Evolutionary conservation across 345 rosid species (phyloP).

Genomic region (Populus deltoides): DNA sequence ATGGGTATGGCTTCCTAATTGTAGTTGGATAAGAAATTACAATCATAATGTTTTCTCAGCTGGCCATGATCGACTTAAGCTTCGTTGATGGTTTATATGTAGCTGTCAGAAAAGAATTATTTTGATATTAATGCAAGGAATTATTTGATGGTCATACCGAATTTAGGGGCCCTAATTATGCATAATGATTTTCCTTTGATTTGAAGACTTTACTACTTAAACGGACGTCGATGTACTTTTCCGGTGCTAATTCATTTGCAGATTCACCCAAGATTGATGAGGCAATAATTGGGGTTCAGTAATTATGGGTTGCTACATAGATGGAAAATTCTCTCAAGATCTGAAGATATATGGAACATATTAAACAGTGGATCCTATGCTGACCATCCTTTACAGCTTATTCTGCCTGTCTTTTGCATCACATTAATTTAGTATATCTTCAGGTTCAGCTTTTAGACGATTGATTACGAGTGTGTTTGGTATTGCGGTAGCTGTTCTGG

Average conservation of each 20-base stretch:
- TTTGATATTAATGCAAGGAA: background rate
- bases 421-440: too few relatives aligned
- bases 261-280: background rate
- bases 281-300: conserved; percentile 19
- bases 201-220: background rate
- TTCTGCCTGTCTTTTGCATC: too few relatives aligned
- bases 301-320: background rate
- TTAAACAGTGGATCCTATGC: background rate
- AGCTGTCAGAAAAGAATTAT: background rate
- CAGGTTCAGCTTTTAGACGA: too few relatives aligned
- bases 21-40: background rate
- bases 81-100: conserved; percentile 15
- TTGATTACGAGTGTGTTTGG: too few relatives aligned
- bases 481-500: too few relatives aligned
- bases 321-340: background rate
- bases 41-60: background rate
- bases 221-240: conserved; percentile 7
- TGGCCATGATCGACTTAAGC: background rate
- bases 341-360: too few relatives aligned
- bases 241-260: conserved; percentile 3
- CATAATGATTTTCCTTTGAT: conserved; percentile 5
- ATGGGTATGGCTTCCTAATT: background rate
- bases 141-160: background rate
- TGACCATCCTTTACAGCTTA: background rate
- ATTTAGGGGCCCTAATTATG: background rate